These are phyloP conservation scores for Pelargonium fulgidum DNA, from an alignment of 441 rosid genomes.

Conservation along the genomic window DNA sequence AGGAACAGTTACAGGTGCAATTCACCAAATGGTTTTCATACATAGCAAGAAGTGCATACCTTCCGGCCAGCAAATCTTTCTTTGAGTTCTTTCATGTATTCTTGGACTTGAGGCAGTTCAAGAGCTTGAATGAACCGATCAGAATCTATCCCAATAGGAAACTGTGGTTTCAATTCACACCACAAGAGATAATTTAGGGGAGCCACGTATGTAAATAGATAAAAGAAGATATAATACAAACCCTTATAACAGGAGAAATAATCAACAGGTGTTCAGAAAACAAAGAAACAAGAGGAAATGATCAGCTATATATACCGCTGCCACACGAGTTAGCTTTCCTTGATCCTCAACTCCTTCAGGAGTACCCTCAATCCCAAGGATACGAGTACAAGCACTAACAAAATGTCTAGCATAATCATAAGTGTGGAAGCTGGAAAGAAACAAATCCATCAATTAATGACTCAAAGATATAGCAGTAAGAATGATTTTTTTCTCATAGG, in stretches of 20 bases:
- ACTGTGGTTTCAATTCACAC: slow-evolving; percentile 52
- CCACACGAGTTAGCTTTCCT: slow-evolving; percentile 92
- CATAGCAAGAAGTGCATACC: slow-evolving; percentile 12
- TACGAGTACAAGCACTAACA: slow-evolving; percentile 98
- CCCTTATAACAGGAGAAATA: slow-evolving; percentile 23
- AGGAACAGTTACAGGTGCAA: slow-evolving; percentile 8
- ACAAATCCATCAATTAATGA: background rate
- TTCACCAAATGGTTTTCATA: background rate
- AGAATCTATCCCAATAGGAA: slow-evolving; percentile 98
- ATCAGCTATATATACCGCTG: slow-evolving; percentile 57
- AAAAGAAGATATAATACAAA: slow-evolving; percentile 10
- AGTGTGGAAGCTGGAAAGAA: slow-evolving; percentile 73
- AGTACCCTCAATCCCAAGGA: slow-evolving; percentile 97
- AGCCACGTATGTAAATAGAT: slow-evolving; percentile 10
- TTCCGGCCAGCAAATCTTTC: slow-evolving; percentile 84
- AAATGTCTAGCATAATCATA: slow-evolving; percentile 99
- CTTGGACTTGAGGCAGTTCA: slow-evolving; percentile 52
- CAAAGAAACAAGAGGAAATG: slow-evolving; percentile 13
- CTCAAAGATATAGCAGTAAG: background rate
- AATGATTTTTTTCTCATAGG: background rate
- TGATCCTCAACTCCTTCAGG: slow-evolving; percentile 99
- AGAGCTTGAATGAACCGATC: slow-evolving; percentile 81
- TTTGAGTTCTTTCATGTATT: slow-evolving; percentile 71
- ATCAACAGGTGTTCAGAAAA: slow-evolving; percentile 12
- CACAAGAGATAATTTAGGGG: slow-evolving; percentile 21